phyloP scores from a whole-genome alignment of 495 filamentous ascomycete genomes.

The Chaetomium cochliodes region DNA sequence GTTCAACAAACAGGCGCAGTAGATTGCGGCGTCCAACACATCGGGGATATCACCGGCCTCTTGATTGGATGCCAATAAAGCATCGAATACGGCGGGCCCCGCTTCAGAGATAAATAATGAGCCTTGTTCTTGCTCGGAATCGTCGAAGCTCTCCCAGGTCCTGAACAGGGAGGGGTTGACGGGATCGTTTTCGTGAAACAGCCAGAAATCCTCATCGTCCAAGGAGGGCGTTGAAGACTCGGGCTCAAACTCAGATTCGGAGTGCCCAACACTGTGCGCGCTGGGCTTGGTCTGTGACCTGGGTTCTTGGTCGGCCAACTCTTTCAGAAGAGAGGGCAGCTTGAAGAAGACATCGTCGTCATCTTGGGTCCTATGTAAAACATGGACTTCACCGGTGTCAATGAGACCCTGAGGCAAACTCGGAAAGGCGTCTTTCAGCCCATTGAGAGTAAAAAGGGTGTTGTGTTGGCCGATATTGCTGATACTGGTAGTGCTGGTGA shows the following conservation, averaged over 20 bases:
- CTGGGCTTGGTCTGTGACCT: background rate
- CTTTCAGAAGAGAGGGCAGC: slow-evolving; percentile 38
- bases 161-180: slow-evolving; percentile 47
- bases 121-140: slow-evolving; percentile 29
- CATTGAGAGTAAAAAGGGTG: slow-evolving; percentile 35
- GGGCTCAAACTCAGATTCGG: slow-evolving; percentile 14
- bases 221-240: background rate
- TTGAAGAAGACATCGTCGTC: slow-evolving; percentile 44
- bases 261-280: background rate
- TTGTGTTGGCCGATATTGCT: slow-evolving; percentile 20
- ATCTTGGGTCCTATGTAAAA: background rate
- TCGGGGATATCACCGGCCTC: slow-evolving; percentile 26
- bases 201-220: slow-evolving; percentile 56
- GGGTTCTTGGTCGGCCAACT: slow-evolving; percentile 33
- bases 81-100: slow-evolving; percentile 70
- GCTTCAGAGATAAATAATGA: slow-evolving; percentile 73
- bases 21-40: slow-evolving; percentile 47
- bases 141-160: slow-evolving; percentile 73
- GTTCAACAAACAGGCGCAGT: slow-evolving; percentile 62
- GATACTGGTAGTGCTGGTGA: slow-evolving; percentile 15
- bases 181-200: slow-evolving; percentile 33
- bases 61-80: slow-evolving; percentile 47
- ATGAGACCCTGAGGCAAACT: background rate
- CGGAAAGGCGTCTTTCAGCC: slow-evolving; percentile 1
- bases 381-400: background rate